Evolutionary conservation across 306 rosid species (phyloP), one percentile per base, ranked within the genome.

Genomic region (Medicago lupulina): DNA sequence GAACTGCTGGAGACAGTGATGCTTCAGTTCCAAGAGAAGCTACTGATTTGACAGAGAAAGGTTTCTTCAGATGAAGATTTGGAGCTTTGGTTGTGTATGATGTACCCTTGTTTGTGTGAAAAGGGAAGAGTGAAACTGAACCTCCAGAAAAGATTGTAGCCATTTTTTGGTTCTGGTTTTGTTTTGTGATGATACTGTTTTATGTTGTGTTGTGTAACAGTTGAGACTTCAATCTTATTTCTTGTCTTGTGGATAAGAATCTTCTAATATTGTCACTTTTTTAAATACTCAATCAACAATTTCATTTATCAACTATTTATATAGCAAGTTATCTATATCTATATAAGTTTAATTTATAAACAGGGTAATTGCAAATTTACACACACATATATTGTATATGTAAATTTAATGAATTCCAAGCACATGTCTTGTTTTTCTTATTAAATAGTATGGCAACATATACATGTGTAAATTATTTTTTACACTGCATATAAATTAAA

Each of bases 1-100:
- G 87, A 53, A 95, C 86, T 28, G 80, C 86, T 9, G 86, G 85
- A 14, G 96, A 77, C 38, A 91, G 46, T 44, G 96, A 80, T 38
- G 89, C 76, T 25, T 92, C 92, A 4, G 87, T 83, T 54, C 85
- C 90, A 13, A 82, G 16, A 40, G 91, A 81, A 36, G 81, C 79
- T 39, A 80, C 66, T 49, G 90, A 79, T 10, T 77, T 76, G 2
- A 63, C 74, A 16, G 66, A 8, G 75, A 84, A 73, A 13, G 83
- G 82, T 46, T 50, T 81, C 40, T 62, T 85, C 78, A 73, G 57
- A 28, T 53, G 86, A 70, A 36, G 57, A 13, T 59, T 18, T 67
- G 85, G 67, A 0, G 12, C 19, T 23, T 75, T 83, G 40, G 73
- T 2, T 49, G 50, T 23, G 12, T 76, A 58, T 31, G 10, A 8